A percentile compares a stretch with the other conserved stretches of the same genome.
These are phyloP conservation scores for Bipolaris cookei DNA, from an alignment of 2,329 filamentous ascomycete genomes.

Conservation along the genomic window DNA sequence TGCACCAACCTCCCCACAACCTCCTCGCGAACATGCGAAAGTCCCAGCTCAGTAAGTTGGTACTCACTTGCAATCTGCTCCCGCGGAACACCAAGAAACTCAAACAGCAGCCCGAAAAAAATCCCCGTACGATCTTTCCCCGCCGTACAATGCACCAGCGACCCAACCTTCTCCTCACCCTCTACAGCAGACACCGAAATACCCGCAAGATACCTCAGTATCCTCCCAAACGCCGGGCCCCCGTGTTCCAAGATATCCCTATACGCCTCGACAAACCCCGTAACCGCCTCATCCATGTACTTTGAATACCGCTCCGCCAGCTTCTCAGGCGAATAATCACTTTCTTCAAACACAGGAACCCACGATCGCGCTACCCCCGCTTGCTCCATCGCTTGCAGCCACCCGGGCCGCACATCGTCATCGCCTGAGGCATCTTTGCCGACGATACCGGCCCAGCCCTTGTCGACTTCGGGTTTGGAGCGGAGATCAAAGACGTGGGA, in stretches of 20 bases:
- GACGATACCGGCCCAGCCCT: constrained; percentile 33
- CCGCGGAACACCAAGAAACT: constrained; percentile 67
- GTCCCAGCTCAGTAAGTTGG: constrained; percentile 67
- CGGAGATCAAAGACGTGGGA: constrained; percentile 72
- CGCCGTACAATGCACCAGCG: constrained; percentile 75
- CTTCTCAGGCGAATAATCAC: constrained; percentile 67
- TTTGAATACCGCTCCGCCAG: constrained; percentile 66
- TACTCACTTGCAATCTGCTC: constrained; percentile 70
- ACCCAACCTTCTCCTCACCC: constrained; percentile 45
- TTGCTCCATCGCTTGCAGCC: constrained; percentile 34
- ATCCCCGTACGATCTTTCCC: constrained; percentile 81
- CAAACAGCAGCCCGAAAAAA: constrained; percentile 68
- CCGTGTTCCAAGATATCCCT: constrained; percentile 64
- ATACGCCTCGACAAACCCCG: constrained; percentile 71
- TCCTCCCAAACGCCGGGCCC: constrained; percentile 61
- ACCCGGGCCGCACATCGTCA: constrained; percentile 41
- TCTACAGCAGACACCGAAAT: too few species aligned
- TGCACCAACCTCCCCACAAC: constrained; percentile 60
- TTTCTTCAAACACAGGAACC: constrained; percentile 68
- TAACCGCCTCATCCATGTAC: constrained; percentile 63
- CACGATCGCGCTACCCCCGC: constrained; percentile 61
- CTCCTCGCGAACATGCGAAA: constrained; percentile 54
- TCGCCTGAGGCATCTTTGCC: constrained; percentile 40
- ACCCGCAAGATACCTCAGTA: constrained; percentile 65
- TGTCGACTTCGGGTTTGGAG: constrained; percentile 64